Conservation (phyloP, 2,329 filamentous ascomycete species). For the Hypoxylon sp. region DNA sequence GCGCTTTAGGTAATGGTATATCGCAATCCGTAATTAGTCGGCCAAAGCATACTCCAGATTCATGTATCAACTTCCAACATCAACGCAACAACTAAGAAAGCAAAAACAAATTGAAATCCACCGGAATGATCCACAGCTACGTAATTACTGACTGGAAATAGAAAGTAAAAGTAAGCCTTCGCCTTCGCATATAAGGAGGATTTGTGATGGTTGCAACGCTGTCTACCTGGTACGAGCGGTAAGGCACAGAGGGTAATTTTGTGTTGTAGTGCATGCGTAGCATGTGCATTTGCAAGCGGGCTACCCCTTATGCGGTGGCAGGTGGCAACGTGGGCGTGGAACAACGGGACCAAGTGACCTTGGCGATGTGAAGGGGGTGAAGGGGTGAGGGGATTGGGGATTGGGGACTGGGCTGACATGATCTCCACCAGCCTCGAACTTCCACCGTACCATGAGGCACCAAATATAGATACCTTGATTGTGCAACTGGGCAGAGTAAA, state of each 20-base stretch:
- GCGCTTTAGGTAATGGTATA: too few species aligned
- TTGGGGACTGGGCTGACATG: background rate
- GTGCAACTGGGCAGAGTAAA: background rate
- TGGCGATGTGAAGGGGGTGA: background rate
- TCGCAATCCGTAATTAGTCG: too few species aligned
- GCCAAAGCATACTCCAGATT: too few species aligned
- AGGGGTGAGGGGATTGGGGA: too few species aligned
- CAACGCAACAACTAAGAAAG: too few species aligned
- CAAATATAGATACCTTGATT: too few species aligned
- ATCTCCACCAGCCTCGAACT: background rate
- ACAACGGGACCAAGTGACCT: background rate
- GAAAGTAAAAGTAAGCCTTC: too few species aligned
- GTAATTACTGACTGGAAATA: too few species aligned
- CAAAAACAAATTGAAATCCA: too few species aligned
- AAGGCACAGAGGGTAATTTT: background rate
- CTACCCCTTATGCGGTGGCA: background rate
- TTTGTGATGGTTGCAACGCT: conserved; percentile 1
- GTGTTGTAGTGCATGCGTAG: background rate
- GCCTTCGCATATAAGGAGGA: background rate
- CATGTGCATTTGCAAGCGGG: background rate
- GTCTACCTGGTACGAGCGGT: background rate
- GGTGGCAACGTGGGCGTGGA: background rate
- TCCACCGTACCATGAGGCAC: too few species aligned
- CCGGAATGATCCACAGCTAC: too few species aligned
- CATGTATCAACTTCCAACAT: too few species aligned